phyloP scores from a whole-genome alignment of 202 grass and related monocot genomes.

The Saccharum hybrid region DNA sequence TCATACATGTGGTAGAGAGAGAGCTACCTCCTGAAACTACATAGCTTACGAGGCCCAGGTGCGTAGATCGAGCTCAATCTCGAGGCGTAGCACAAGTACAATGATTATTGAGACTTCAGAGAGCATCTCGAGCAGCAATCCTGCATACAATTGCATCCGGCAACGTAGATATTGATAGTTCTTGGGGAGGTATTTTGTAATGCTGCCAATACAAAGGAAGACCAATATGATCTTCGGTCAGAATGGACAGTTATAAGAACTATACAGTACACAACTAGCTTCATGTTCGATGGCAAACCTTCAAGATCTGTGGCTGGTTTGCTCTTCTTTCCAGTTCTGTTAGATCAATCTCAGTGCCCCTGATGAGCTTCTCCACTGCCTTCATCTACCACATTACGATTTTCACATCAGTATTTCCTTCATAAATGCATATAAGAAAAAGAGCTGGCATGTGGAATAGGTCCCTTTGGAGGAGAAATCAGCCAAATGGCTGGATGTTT shows the following conservation, averaged over 20 bases:
- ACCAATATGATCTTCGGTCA: conserved; percentile 17
- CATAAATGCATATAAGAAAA: conserved; percentile 20
- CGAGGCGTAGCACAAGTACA: not conserved
- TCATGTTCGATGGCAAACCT: conserved; percentile 55
- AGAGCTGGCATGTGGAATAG: not conserved
- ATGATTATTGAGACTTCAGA: conserved; percentile 35
- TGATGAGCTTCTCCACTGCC: conserved; percentile 68
- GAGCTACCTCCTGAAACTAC: conserved; percentile 9
- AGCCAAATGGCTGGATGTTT: too few relatives aligned
- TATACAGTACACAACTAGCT: not conserved
- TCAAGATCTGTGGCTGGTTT: conserved; percentile 66
- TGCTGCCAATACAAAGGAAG: conserved; percentile 54
- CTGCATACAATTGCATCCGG: conserved; percentile 69
- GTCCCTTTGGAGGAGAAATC: not conserved
- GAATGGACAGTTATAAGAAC: not conserved
- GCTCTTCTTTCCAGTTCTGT: conserved; percentile 67
- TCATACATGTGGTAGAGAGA: not conserved
- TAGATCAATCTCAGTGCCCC: conserved; percentile 68
- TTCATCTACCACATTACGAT: conserved; percentile 56
- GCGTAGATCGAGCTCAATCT: not conserved
- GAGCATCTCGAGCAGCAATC: conserved; percentile 64
- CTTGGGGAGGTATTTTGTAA: conserved; percentile 79
- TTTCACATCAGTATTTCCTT: not conserved
- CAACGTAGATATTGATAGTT: conserved; percentile 73
- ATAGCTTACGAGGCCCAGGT: not conserved